A percentile compares a stretch with the other conserved stretches of the same genome.
These are phyloP conservation scores for Cucurbita argyrosperma DNA, from an alignment of 306 rosid species.

Conservation along the genomic window DNA sequence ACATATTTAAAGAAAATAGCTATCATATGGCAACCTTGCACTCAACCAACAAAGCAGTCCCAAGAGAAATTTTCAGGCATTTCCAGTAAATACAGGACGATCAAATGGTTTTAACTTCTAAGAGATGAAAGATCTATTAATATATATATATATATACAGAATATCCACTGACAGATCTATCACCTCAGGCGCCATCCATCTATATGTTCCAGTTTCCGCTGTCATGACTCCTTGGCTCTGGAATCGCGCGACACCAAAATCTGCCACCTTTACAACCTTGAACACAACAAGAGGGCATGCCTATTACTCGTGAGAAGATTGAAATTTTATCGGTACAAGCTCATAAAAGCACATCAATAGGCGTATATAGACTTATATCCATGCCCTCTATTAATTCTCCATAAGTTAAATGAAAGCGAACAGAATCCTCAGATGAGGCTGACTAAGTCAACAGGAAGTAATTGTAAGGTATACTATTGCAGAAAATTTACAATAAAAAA, in stretches of 20 bases:
- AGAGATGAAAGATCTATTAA: slow-evolving; percentile 2
- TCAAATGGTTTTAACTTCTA: neutral
- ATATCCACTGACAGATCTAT: slow-evolving; percentile 1
- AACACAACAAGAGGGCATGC: neutral
- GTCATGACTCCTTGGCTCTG: slow-evolving; percentile 93
- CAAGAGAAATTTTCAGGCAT: neutral
- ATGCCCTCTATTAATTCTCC: neutral
- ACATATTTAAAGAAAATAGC: neutral
- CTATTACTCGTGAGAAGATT: neutral
- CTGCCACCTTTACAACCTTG: slow-evolving; percentile 96
- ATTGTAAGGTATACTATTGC: neutral
- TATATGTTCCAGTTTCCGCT: slow-evolving; percentile 96
- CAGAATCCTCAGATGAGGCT: neutral
- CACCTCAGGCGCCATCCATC: slow-evolving; percentile 99
- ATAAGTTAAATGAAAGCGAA: neutral
- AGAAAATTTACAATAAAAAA: neutral
- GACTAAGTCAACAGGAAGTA: neutral
- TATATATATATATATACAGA: neutral
- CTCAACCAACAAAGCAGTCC: neutral
- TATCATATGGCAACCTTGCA: neutral
- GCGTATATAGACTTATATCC: neutral
- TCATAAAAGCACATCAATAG: neutral
- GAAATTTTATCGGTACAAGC: neutral
- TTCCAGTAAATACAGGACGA: neutral
- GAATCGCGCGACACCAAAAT: slow-evolving; percentile 98